Conservation (phyloP, 352 stramenopile species). For the Globisporangium apiculatum region DNA sequence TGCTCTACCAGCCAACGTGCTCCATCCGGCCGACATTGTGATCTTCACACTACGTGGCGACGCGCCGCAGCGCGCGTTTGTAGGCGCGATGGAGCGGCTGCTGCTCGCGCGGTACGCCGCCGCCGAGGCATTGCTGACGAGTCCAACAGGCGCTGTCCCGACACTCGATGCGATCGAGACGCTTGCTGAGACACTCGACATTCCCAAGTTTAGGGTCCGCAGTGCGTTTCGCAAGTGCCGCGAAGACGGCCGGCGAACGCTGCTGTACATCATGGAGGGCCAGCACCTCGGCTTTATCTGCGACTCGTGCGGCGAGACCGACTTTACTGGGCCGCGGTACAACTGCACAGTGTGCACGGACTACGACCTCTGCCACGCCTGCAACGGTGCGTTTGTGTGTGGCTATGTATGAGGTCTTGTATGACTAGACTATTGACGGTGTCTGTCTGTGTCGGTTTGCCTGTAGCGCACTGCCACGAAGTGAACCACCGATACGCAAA, state of each 20-base stretch:
- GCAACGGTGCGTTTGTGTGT: slow-evolving; percentile 33
- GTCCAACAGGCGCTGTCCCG: slow-evolving; percentile 13
- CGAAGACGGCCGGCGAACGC: slow-evolving; percentile 50
- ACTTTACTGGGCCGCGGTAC: slow-evolving; percentile 67
- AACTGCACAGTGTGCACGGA: slow-evolving; percentile 73
- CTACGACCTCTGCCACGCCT: slow-evolving; percentile 63
- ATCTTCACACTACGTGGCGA: slow-evolving; percentile 30
- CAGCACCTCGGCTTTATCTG: slow-evolving; percentile 79
- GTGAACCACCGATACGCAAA: slow-evolving; percentile 73
- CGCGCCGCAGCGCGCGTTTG: slow-evolving; percentile 19
- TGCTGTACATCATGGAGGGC: slow-evolving; percentile 80
- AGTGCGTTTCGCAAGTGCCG: slow-evolving; percentile 78
- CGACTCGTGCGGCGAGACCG: slow-evolving; percentile 72
- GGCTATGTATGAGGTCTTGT: neutral
- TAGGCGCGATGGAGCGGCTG: slow-evolving; percentile 19
- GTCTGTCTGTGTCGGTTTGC: slow-evolving; percentile 5
- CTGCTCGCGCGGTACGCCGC: slow-evolving; percentile 32
- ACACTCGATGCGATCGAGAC: slow-evolving; percentile 61
- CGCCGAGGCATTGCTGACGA: slow-evolving; percentile 28
- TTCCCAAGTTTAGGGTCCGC: slow-evolving; percentile 72
- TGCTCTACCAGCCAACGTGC: slow-evolving; percentile 8
- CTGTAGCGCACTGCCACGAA: slow-evolving; percentile 42
- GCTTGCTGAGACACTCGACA: slow-evolving; percentile 59
- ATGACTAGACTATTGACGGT: no score
- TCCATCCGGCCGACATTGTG: slow-evolving; percentile 58